Conservation (phyloP, 306 rosid genomes). For the Vigna trinervia region DNA sequence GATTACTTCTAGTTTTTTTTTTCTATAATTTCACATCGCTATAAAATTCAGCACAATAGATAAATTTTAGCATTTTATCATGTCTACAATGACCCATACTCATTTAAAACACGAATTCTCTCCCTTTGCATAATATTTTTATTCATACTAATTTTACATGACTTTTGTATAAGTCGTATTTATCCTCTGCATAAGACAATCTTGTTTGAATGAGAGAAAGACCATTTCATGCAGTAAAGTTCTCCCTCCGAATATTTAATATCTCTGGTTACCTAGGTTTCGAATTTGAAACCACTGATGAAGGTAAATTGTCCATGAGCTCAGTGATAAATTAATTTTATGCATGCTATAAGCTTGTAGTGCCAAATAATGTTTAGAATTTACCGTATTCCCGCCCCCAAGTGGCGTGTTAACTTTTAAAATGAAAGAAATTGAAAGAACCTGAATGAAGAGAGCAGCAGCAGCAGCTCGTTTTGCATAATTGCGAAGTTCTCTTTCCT, state of each 20-base stretch:
- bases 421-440: slow-evolving; percentile 9
- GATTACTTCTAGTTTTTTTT: not conserved
- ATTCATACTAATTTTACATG: no score
- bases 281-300: not conserved
- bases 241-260: not conserved
- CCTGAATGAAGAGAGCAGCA: slow-evolving; percentile 92
- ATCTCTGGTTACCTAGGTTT: not conserved
- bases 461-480: slow-evolving; percentile 83
- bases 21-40: not conserved
- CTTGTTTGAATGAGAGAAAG: not conserved
- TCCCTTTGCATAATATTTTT: not conserved
- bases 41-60: not conserved
- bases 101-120: not conserved
- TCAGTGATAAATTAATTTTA: not conserved
- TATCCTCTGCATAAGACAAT: not conserved
- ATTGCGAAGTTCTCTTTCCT: slow-evolving; percentile 87
- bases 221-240: not conserved
- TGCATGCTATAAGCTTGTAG: not conserved
- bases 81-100: not conserved
- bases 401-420: not conserved
- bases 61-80: not conserved
- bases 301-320: not conserved
- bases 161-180: not conserved
- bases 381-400: not conserved
- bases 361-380: not conserved